Evolutionary conservation across 176 grass and related monocot species (phyloP).

Genomic region (Rhynchospora pubera): DNA sequence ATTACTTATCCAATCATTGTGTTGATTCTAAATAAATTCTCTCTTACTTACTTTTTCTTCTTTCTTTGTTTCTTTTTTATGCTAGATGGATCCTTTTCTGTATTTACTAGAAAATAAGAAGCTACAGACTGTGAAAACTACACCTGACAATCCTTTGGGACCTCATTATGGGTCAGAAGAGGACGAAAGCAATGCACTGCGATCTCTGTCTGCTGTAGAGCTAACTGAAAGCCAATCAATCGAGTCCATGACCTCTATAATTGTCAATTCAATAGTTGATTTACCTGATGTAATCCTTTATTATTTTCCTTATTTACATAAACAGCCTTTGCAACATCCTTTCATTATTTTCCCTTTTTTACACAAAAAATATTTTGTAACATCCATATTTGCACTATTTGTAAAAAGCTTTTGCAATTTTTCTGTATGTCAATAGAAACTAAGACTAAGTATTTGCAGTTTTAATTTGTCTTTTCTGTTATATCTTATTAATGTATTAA

Average conservation of each 20-base stretch:
- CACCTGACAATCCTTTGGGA: slow-evolving; percentile 21
- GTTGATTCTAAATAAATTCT: slow-evolving; percentile 5
- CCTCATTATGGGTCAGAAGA: slow-evolving; percentile 78
- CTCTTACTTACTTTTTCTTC: not conserved
- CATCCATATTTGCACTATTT: not conserved
- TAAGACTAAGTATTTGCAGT: not conserved
- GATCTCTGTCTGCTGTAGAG: slow-evolving; percentile 70
- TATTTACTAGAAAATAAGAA: slow-evolving; percentile 69
- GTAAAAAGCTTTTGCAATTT: not conserved
- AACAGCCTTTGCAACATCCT: not conserved
- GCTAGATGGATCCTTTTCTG: slow-evolving; percentile 88
- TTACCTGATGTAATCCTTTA: slow-evolving; percentile 65
- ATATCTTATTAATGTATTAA: slow-evolving; percentile 15
- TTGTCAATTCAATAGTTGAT: slow-evolving; percentile 68
- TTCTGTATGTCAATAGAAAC: not conserved
- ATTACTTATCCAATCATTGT: not conserved
- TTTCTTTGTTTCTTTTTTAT: slow-evolving; percentile 15
- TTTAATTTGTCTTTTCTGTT: slow-evolving; percentile 1
- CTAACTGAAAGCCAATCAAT: slow-evolving; percentile 80
- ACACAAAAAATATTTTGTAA: not conserved
- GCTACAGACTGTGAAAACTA: slow-evolving; percentile 62
- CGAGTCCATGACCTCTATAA: slow-evolving; percentile 79
- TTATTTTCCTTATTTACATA: slow-evolving; percentile 11
- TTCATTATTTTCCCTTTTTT: no score
- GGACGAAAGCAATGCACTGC: slow-evolving; percentile 61